Evolutionary conservation across 129 eudicot genomes (phyloP), one percentile per base, ranked within the genome.

Genomic region (Glebionis coronaria): DNA sequence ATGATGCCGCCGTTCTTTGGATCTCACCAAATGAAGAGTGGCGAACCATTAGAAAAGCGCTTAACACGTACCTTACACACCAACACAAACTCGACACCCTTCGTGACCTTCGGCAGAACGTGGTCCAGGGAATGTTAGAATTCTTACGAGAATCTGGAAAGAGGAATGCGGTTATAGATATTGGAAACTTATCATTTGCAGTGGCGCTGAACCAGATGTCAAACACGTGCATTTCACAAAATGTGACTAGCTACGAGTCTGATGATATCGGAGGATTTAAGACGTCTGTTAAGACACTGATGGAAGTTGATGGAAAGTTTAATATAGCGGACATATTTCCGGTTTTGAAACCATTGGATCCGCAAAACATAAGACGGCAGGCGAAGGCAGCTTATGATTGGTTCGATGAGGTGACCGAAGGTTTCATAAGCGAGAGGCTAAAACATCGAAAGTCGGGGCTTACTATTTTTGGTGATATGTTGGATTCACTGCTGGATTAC

Each of bases 151-250:
- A 69, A 7, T 67, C 78, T 10, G 72, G 83, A 3, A 38, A 15
- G 45, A 52, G 18, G 10, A 44, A 59, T 10, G 70, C 28, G 21
- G 65, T 53, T 8, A 70, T 81, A 42, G 73, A 70, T 19, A 23
- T 80, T 1, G 85, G 78, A 12, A 76, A 73, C 38, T 23, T 78
- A 23, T 82, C 73, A 1, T 82, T 85, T n/a, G 66, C 76, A 10
- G 80, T 82, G 2, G 63, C 81, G 13, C 61, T 84, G 57, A 78
- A 84, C 31, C 61, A 74, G 70, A 56, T 84, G 25, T 74, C 84
- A 0, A 84, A 73, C 59, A 81, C 84, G 1, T 38, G 74, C 28
- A 61, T 81, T 44, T 84, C 87, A 1, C 42, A 16, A 12, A 70
- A 81, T 67, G 44, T 84, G 56, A 54, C 67, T 9, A 80, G 81